Base-by-base conservation (phyloP, 2,329 filamentous ascomycete genomes). In the Cyclaneusma minus region DNA sequence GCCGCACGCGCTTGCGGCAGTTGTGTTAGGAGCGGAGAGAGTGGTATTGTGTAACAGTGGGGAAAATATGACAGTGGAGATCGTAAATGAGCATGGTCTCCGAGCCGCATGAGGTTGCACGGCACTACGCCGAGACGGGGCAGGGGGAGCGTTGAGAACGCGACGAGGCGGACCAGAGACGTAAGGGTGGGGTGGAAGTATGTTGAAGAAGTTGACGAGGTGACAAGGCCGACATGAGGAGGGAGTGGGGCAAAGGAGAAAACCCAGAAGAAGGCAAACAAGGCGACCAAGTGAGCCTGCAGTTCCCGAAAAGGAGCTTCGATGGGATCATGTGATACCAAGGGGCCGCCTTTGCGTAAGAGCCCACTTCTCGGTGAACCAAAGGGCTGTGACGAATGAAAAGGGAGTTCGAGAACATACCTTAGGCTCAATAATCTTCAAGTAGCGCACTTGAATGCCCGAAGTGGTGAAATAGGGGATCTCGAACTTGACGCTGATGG, bases 381-480 rank as follows among this genome's bases (percentile, higher is more conserved):
- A 22, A 22, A 14, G n/a, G n/a, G n/a, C n/a, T n/a, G n/a, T n/a
- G n/a, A n/a, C n/a, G n/a, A n/a, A n/a, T n/a, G n/a, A n/a, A n/a
- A n/a, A n/a, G n/a, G n/a, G n/a, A n/a, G 19, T 23, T 12, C 4
- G 36, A n/a, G 19, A 22, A 53, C 69, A 45, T 60, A 93, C 87
- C 82, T 98, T 98, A 24, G 89, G 89, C 56, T 98, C 89, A 37
- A 92, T 95, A 47, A 98, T 98, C 68, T 98, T 98, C 52, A 98
- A 57, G 53, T 98, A 98, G 45, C 89, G 72, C 44, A 98, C 89
- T 55, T 98, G 91, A 41, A 98, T 98, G 37, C 89, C 89, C 56
- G 81, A 91, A 3, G 91, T 98, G n/a, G 89, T 98, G 51, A 98
- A 98, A 57, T 98, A 98, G n/a, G 89, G 89, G 48, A 98, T 98